phyloP scores from a whole-genome alignment of 768 basidiomycete genomes.

The Sporobolomyces pararoseus region DNA sequence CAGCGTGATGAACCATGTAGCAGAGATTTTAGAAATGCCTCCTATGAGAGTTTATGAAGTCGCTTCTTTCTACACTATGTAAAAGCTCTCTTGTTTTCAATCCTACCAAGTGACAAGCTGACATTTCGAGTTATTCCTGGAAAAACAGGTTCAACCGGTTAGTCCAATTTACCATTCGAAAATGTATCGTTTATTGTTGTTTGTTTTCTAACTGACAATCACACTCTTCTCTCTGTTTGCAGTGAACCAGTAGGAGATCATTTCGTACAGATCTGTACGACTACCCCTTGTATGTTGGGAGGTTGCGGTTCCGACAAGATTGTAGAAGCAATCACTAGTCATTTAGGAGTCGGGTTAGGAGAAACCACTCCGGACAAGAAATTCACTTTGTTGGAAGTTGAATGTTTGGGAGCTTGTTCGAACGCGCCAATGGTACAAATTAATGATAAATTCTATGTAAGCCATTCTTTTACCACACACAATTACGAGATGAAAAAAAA shows the following conservation, averaged over 20 bases:
- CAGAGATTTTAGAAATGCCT: conserved; percentile 84
- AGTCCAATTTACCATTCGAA: conserved; percentile 39
- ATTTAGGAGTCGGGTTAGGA: conserved; percentile 64
- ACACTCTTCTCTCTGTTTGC: background rate
- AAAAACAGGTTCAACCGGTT: conserved; percentile 74
- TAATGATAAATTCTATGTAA: conserved; percentile 92
- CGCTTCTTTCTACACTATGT: conserved; percentile 98
- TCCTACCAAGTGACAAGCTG: background rate
- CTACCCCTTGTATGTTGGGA: conserved; percentile 91
- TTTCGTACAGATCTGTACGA: conserved; percentile 97
- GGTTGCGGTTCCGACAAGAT: conserved; percentile 79
- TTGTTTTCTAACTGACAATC: background rate
- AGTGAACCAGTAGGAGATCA: conserved; percentile 90
- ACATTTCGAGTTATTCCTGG: background rate
- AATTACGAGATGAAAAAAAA: no score
- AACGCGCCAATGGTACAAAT: conserved; percentile 97
- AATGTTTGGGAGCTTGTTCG: conserved; percentile 96
- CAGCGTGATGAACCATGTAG: conserved; percentile 98
- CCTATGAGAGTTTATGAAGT: conserved; percentile 99
- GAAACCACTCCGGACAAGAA: conserved; percentile 93
- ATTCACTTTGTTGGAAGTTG: conserved; percentile 96
- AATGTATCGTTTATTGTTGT: no score
- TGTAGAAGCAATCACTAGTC: conserved; percentile 72
- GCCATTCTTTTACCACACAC: conserved; percentile 48
- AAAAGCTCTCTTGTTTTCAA: background rate